A percentile compares a stretch with the other conserved stretches of the same genome.
These are phyloP conservation scores for Plasmodium blacklocki DNA, from an alignment of 169 alveolate species.

Conservation along the genomic window DNA sequence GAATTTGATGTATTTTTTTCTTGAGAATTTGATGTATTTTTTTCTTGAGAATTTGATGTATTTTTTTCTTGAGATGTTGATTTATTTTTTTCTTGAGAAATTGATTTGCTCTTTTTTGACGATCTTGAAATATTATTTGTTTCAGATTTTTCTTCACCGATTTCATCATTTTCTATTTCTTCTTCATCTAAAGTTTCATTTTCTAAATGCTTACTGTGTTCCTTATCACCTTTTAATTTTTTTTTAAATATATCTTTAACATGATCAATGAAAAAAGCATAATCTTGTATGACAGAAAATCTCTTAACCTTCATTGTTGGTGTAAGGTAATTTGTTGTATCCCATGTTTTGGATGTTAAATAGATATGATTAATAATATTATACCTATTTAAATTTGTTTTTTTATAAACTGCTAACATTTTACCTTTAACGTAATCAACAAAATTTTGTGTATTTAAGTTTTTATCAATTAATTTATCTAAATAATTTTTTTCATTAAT, in stretches of 20 bases:
- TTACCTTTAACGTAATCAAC: conserved; percentile 26
- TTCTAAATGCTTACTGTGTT: too few species aligned
- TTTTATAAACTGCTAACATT: conserved; percentile 28
- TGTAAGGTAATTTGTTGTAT: conserved; percentile 44
- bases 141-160: too few species aligned
- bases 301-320: conserved; percentile 42
- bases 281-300: conserved; percentile 46
- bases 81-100: too few species aligned
- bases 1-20: too few species aligned
- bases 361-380: conserved; percentile 28
- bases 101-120: too few species aligned
- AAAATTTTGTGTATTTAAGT: neutral
- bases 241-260: neutral
- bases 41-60: too few species aligned
- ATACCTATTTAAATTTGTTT: conserved; percentile 28
- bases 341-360: conserved; percentile 29
- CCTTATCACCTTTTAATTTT: too few species aligned
- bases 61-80: too few species aligned
- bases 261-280: conserved; percentile 10
- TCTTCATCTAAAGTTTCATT: too few species aligned
- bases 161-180: too few species aligned
- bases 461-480: conserved; percentile 2
- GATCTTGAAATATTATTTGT: too few species aligned
- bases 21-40: too few species aligned
- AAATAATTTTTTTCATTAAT: conserved; percentile 2